phyloP scores from a whole-genome alignment of 2,329 filamentous ascomycete species.

The Penicillium sp. region DNA sequence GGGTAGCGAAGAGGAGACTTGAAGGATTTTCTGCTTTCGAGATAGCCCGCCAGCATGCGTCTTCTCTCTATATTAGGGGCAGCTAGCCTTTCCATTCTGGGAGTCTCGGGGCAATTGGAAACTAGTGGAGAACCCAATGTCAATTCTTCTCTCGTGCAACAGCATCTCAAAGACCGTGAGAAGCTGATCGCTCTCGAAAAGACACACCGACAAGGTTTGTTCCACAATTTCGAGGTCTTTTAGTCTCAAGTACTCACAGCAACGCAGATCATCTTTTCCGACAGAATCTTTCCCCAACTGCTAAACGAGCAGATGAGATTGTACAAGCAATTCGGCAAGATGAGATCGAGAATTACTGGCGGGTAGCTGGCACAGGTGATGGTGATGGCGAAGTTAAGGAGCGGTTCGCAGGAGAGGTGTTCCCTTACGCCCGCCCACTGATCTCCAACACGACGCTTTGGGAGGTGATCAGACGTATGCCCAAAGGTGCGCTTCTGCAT shows the following conservation, averaged over 20 bases:
- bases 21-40: not conserved
- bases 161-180: constrained; percentile 73
- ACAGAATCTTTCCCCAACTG: constrained; percentile 67
- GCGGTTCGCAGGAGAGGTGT: constrained; percentile 79
- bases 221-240: constrained; percentile 3
- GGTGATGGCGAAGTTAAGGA: constrained; percentile 12
- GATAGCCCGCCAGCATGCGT: not conserved
- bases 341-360: constrained; percentile 24
- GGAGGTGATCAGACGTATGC: constrained; percentile 80
- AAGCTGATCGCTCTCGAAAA: constrained; percentile 77
- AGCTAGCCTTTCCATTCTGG: not conserved
- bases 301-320: constrained; percentile 60
- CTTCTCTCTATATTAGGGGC: not conserved
- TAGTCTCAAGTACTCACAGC: too few relatives aligned
- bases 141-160: constrained; percentile 45
- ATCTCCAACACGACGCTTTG: constrained; percentile 86
- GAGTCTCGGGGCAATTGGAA: not conserved
- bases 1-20: not conserved
- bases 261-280: constrained; percentile 25
- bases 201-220: constrained; percentile 72
- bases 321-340: constrained; percentile 53
- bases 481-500: constrained; percentile 70
- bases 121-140: constrained; percentile 5
- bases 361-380: constrained; percentile 9
- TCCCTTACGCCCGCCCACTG: constrained; percentile 76